Evolutionary conservation across 345 rosid species (phyloP), one percentile per base, ranked within the genome.

Genomic region (Punica granatum): DNA sequence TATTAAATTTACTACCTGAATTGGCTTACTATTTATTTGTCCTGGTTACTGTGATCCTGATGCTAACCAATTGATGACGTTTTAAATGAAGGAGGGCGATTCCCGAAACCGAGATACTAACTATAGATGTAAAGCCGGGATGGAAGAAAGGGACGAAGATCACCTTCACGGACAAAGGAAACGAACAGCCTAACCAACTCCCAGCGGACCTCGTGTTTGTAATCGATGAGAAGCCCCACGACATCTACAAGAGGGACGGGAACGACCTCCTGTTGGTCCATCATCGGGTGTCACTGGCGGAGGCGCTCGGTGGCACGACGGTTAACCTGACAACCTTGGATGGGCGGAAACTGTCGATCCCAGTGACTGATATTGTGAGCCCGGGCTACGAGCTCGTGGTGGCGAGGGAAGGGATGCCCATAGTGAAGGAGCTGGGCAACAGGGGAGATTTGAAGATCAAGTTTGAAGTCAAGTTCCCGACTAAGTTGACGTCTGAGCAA

Each of bases 141-240:
- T 91, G 98, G 99, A 94, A 94, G 82, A 92, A 85, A 73, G 98
- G 99, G 36, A 94, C 99, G 2, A 94, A 94, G 83, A 81, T 94
- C 34, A 91, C 91, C 11, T 94, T 94, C 79, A 91, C 90, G 0
- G 97, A 91, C 54, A 94, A 94, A 75, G 99, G 97, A 32, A 94
- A 94, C 8, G 97, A 94, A 79, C 96, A 82, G 83, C 78, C 83
- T 63, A 87, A 88, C 74, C 99, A 86, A 34, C 87, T 88, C 37
- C 89, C 99, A 41, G 99, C 99, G 26, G 99, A 94, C 67, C 87
- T 94, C 7, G 90, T 86, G 63, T 92, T 94, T 67, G 74, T 89
- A 3, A 92, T 92, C 21, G 98, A 91, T 39, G 99, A 91, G 80
- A 94, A 88, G 64, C 89, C 87, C 5, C 95, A 94, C 12, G 80